Evolutionary conservation across 306 rosid genomes (phyloP).

Genomic region (Lagenaria siceraria): DNA sequence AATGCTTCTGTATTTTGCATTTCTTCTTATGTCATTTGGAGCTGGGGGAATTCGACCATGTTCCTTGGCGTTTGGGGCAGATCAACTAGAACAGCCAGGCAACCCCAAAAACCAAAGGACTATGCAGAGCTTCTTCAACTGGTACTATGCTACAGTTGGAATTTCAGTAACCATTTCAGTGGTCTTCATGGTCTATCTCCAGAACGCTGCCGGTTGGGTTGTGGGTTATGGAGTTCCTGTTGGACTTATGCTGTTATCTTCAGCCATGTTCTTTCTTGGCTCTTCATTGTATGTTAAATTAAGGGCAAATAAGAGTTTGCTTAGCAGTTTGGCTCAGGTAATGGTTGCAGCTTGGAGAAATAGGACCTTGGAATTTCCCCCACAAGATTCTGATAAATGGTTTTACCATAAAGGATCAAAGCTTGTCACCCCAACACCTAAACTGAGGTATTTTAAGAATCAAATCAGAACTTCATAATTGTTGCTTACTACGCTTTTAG

Average conservation of each 20-base stretch:
- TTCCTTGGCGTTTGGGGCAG: conserved; percentile 65
- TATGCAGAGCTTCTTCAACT: conserved; percentile 55
- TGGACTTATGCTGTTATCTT: conserved; percentile 51
- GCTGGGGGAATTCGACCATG: conserved; percentile 78
- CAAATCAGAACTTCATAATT: not conserved
- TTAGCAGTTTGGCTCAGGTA: conserved; percentile 40
- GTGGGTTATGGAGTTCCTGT: conserved; percentile 60
- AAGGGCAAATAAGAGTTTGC: conserved; percentile 39
- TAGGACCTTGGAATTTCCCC: conserved; percentile 32
- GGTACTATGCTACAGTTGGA: conserved; percentile 77
- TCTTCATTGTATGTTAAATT: conserved; percentile 29
- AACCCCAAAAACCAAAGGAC: conserved; percentile 26
- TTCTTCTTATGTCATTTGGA: conserved; percentile 56
- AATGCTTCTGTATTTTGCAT: conserved; percentile 32
- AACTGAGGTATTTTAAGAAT: conserved; percentile 30
- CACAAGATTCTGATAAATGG: conserved; percentile 33
- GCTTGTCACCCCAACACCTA: conserved; percentile 47
- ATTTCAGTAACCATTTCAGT: conserved; percentile 35
- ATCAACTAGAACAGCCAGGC: conserved; percentile 40
- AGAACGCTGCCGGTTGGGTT: conserved; percentile 44
- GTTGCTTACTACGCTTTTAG: not conserved
- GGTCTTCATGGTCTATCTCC: conserved; percentile 49
- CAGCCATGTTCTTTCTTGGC: conserved; percentile 47
- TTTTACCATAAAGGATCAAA: conserved; percentile 32
- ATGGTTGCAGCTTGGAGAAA: conserved; percentile 53